A percentile compares a stretch with the other conserved stretches of the same genome.
phyloP scores from a whole-genome alignment of 495 filamentous ascomycete genomes.

The Umbilicaria muhlenbergii region DNA sequence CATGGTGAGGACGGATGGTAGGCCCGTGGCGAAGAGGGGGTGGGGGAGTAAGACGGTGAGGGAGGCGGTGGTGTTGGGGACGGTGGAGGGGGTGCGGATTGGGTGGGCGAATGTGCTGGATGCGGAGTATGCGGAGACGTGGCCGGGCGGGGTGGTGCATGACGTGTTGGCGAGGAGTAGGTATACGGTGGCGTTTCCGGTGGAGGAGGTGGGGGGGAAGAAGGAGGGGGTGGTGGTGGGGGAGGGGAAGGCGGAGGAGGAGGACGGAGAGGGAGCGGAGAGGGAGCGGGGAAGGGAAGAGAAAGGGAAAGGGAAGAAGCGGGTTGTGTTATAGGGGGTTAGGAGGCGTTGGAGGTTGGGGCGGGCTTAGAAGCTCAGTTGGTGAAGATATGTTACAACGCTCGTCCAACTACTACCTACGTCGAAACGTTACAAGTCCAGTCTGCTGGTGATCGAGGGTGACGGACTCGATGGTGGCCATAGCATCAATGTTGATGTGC shows the following conservation, averaged over 20 bases:
- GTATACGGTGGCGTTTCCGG: conserved; percentile 13
- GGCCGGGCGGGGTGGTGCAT: conserved; percentile 58
- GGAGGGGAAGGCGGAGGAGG: neutral
- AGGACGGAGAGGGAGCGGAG: too few relatives aligned
- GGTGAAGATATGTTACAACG: too few relatives aligned
- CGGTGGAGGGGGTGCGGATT: conserved; percentile 23
- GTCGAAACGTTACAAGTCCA: too few relatives aligned
- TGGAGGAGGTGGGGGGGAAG: neutral
- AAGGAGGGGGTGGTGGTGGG: neutral
- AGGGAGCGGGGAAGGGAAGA: too few relatives aligned
- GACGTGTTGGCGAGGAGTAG: conserved; percentile 23
- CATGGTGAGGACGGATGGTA: conserved; percentile 12
- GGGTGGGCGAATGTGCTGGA: conserved; percentile 57
- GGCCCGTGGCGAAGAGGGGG: conserved; percentile 11
- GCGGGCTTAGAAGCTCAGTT: too few relatives aligned
- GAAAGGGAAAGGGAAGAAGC: too few relatives aligned
- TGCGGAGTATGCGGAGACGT: conserved; percentile 45
- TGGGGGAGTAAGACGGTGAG: conserved; percentile 18
- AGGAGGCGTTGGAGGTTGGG: too few relatives aligned
- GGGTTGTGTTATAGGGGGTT: too few relatives aligned
- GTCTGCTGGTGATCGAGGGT: too few relatives aligned
- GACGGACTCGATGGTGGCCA: too few relatives aligned
- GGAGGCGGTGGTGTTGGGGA: conserved; percentile 11
- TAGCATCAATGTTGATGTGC: too few relatives aligned
- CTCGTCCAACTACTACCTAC: too few relatives aligned